Evolutionary conservation across 2,329 filamentous ascomycete species (phyloP), one percentile per base, ranked within the genome.

Genomic region (Dactylellina cionopaga): DNA sequence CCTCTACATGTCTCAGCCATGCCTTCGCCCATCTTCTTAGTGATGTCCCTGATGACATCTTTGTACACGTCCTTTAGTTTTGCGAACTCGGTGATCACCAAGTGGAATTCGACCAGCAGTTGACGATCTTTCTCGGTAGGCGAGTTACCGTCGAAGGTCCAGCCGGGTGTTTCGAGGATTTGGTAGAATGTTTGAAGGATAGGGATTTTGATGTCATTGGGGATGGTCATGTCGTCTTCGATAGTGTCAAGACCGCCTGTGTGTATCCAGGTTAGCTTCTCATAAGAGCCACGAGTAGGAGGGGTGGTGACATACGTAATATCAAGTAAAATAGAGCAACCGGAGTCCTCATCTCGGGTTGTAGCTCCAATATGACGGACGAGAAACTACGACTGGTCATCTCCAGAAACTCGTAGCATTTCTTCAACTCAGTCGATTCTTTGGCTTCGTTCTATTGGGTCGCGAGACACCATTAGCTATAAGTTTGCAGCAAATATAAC

Each of bases 1-100:
- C 96, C 95, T 76, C 90, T 85, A 39, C 87, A 91, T 80, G 96
- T 99, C 82, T 99, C 94, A 25, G 95, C 95, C 95, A 99, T 99
- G 76, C 95, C 95, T 78, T 98, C 93, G 75, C 93, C 94, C 95
- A 99, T 99, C 82, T 92, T 91, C 78, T 89, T 84, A 29, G 92
- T 92, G 79, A 98, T 96, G 77, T 98, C 94, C 81, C 90, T 89
- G 81, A 99, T 95, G 79, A 98, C 93, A 5, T 85, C 86, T 80
- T 86, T 87, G 83, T 99, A 98, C 63, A 86, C 87, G 51, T 88
- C 87, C 84, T 97, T 96, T 81, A 96, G 84, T 81, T 91, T 90
- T 83, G 91, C 92, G 81, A 94, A 91, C 84, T 99, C 94, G 66
- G 86, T 83, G 75, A 96, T 86, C 74, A 99, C 89, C 64, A 90